These are phyloP conservation scores for Opeltia flavorubescens DNA, from an alignment of 495 filamentous ascomycete species.

Conservation along the genomic window DNA sequence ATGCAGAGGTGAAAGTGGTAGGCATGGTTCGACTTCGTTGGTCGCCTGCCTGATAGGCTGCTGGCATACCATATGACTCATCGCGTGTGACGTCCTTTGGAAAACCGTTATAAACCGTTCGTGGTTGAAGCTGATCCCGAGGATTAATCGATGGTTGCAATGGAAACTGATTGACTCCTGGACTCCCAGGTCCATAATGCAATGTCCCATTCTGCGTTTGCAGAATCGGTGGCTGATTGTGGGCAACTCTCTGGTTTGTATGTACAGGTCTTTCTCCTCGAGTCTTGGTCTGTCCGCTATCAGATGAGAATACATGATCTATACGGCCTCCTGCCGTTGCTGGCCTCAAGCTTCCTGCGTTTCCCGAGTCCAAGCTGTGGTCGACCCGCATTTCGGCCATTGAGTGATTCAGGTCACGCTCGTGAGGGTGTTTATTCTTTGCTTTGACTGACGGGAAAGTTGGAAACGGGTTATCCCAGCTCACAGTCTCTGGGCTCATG, in stretches of 20 bases:
- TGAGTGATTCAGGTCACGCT: not conserved
- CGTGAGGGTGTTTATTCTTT: constrained; percentile 15
- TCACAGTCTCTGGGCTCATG: constrained; percentile 30
- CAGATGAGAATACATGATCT: not conserved
- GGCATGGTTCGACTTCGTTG: constrained; percentile 17
- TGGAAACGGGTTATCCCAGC: constrained; percentile 58
- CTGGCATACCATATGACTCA: not conserved
- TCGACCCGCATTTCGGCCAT: constrained; percentile 29
- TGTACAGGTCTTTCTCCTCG: not conserved
- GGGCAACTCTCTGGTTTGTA: not conserved
- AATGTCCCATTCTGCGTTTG: no score
- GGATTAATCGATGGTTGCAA: not conserved
- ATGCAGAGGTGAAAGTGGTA: not conserved
- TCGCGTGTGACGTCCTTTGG: constrained; percentile 8
- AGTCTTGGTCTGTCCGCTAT: not conserved
- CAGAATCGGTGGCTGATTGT: no score
- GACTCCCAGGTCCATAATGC: no score
- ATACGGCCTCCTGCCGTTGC: constrained; percentile 16
- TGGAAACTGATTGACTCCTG: constrained; percentile 4
- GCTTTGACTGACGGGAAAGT: constrained; percentile 41
- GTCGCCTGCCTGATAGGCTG: not conserved
- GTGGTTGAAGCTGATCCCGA: not conserved
- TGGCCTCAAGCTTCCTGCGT: constrained; percentile 34
- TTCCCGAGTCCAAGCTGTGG: constrained; percentile 29
- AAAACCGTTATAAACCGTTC: not conserved